phyloP scores from a whole-genome alignment of 306 rosid species.

The Acacia acuminata region DNA sequence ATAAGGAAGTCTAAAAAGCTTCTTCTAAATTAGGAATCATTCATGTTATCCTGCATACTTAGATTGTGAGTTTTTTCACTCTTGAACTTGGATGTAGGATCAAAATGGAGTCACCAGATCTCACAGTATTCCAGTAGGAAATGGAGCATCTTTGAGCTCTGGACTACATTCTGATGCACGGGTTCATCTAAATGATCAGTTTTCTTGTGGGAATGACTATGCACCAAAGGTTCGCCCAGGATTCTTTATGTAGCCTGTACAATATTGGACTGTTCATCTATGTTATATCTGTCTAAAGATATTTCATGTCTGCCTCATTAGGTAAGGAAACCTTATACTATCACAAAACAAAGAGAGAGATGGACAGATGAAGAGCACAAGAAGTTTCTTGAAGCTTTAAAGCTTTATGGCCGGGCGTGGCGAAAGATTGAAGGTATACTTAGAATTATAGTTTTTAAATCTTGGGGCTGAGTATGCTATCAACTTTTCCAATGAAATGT shows the following conservation, averaged over 20 bases:
- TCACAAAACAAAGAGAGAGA: conserved; percentile 80
- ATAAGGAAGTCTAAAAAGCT: neutral
- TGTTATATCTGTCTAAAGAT: conserved; percentile 18
- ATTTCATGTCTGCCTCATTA: conserved; percentile 26
- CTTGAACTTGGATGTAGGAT: conserved; percentile 48
- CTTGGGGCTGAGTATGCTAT: neutral
- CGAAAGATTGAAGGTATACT: conserved; percentile 73
- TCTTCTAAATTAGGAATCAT: neutral
- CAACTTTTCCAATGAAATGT: neutral
- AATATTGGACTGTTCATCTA: conserved; percentile 12
- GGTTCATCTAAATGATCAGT: conserved; percentile 50
- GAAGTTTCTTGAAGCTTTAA: conserved; percentile 81
- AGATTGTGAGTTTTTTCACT: conserved; percentile 13
- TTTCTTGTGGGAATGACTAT: conserved; percentile 57
- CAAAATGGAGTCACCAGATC: conserved; percentile 38
- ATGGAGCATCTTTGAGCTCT: conserved; percentile 38
- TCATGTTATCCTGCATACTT: conserved; percentile 3
- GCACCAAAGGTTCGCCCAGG: conserved; percentile 56
- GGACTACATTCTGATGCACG: conserved; percentile 38
- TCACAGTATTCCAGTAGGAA: conserved; percentile 29
- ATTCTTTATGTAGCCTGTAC: neutral
- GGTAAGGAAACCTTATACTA: conserved; percentile 86
- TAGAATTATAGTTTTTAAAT: neutral
- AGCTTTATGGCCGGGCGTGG: conserved; percentile 84
- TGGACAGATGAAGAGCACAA: conserved; percentile 93